phyloP scores from a whole-genome alignment of 2,329 filamentous ascomycete species.

The Colletotrichum tamarilloi region DNA sequence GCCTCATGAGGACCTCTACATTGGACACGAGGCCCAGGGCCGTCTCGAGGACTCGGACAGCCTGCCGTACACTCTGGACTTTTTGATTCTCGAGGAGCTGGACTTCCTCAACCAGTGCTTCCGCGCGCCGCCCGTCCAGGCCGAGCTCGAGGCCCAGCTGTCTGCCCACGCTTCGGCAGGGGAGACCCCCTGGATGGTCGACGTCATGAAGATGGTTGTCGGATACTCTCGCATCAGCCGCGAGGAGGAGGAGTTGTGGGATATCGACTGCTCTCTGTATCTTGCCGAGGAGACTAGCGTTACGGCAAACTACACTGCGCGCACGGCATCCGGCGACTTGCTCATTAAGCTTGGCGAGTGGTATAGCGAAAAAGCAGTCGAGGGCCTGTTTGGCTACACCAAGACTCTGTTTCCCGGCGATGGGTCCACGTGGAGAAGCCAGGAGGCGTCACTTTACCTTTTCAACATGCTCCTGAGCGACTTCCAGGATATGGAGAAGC shows the following conservation, averaged over 20 bases:
- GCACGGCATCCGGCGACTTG: conserved; percentile 91
- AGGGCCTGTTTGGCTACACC: conserved; percentile 82
- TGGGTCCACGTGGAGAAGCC: conserved; percentile 66
- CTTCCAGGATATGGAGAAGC: conserved; percentile 80
- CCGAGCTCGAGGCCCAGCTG: conserved; percentile 87
- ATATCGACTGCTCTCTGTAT: conserved; percentile 95
- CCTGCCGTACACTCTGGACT: conserved; percentile 94
- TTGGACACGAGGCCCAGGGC: conserved; percentile 86
- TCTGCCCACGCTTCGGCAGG: conserved; percentile 67
- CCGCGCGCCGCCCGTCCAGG: conserved; percentile 86
- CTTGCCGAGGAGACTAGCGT: conserved; percentile 95
- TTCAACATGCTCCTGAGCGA: conserved; percentile 87
- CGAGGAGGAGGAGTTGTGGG: conserved; percentile 96
- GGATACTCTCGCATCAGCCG: conserved; percentile 89
- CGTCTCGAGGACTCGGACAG: conserved; percentile 90
- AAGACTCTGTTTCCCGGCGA: conserved; percentile 75
- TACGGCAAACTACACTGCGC: conserved; percentile 94
- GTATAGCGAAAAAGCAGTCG: conserved; percentile 80
- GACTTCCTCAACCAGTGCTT: conserved; percentile 95
- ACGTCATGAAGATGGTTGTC: conserved; percentile 87
- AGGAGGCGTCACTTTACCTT: conserved; percentile 86
- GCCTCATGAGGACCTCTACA: conserved; percentile 85
- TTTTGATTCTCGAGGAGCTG: conserved; percentile 91
- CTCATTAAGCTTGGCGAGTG: conserved; percentile 94
- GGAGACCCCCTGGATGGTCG: conserved; percentile 82